A percentile compares a stretch with the other conserved stretches of the same genome.
phyloP scores from a whole-genome alignment of 257 asterid species.

The Pogostemon cablin region DNA sequence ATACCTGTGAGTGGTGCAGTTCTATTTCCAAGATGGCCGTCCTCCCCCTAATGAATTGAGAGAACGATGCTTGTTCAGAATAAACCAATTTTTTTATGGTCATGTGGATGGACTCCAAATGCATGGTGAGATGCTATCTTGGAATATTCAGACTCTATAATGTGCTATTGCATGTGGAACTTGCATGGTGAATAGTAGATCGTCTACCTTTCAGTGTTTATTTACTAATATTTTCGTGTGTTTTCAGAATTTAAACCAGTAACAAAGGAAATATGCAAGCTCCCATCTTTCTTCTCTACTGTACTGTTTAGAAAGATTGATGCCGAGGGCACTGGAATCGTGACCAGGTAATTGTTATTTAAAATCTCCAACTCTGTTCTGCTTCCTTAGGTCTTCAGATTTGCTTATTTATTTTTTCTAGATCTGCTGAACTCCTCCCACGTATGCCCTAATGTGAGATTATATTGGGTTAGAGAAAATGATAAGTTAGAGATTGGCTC shows the following conservation, averaged over 20 bases:
- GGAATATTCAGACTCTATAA: constrained; percentile 9
- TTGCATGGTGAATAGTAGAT: not conserved
- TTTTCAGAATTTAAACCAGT: constrained; percentile 88
- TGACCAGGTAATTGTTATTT: constrained; percentile 65
- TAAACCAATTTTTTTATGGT: constrained; percentile 95
- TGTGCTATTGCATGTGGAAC: constrained; percentile 28
- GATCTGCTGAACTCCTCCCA: not conserved
- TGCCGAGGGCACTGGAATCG: constrained; percentile 60
- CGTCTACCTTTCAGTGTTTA: constrained; percentile 6
- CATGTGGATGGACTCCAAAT: constrained; percentile 87
- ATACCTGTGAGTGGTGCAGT: constrained; percentile 56
- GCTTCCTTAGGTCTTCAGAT: constrained; percentile 11
- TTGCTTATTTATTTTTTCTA: not conserved
- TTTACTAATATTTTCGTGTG: constrained; percentile 29
- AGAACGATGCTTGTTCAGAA: constrained; percentile 91
- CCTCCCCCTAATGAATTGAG: constrained; percentile 92
- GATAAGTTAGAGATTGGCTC: not conserved
- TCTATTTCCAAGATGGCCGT: constrained; percentile 88
- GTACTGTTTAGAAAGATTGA: constrained; percentile 88
- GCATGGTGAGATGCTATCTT: constrained; percentile 61
- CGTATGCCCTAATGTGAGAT: not conserved
- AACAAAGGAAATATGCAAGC: constrained; percentile 97
- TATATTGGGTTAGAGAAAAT: constrained; percentile 10
- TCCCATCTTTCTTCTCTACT: constrained; percentile 93
- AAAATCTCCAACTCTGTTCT: constrained; percentile 12